Base-by-base conservation (phyloP, 148 eudicot genomes). In the Chenopodium suecicum region DNA sequence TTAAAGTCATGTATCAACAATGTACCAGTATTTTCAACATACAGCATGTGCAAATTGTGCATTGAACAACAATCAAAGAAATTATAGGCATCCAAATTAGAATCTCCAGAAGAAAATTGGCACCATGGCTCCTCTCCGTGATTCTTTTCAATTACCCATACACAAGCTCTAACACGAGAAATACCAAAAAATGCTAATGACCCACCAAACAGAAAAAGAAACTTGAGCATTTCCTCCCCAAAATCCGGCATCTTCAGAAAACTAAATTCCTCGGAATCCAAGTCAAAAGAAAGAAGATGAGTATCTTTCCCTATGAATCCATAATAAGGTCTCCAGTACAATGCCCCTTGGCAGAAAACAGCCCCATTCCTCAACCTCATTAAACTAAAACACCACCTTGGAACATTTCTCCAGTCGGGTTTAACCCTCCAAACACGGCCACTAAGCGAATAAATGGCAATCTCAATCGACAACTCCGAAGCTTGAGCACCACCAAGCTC, bases 221-320 rank as follows among this genome's bases (percentile, higher is more conserved):
- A 75, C 60, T 34, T 37, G 23, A 4, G 23, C 63, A 75, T 75
- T 5, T 62, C 47, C 5, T 54, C 47, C 13, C n/a, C n/a, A 14
- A 34, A 32, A 29, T 56, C 78, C 4, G 63, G 78, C 41, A 73
- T 16, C 32, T 25, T 6, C 27, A 47, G 13, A 52, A 4, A 47
- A 27, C 60, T 10, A 2, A 73, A 73, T 23, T 48, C 34, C 76
- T 73, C 60, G 3, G 32, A 8, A n/a, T 48, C 56, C 1, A 73
- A 73, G 20, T 73, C 76, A 16, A 74, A 73, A n/a, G 8, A 52
- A 73, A 73, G 14, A n/a, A 73, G 60, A 25, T 47, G 32, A 32
- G 52, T 48, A 48, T 48, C 13, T 48, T 48, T 11, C 13, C 10
- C 52, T 1, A 0, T 2, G 52, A 48, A 9, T 48, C 52, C 13